Evolutionary conservation across 805 yeast genomes (phyloP), one percentile per base, ranked within the genome.

Genomic region (Wickerhamomyces mucosus): DNA sequence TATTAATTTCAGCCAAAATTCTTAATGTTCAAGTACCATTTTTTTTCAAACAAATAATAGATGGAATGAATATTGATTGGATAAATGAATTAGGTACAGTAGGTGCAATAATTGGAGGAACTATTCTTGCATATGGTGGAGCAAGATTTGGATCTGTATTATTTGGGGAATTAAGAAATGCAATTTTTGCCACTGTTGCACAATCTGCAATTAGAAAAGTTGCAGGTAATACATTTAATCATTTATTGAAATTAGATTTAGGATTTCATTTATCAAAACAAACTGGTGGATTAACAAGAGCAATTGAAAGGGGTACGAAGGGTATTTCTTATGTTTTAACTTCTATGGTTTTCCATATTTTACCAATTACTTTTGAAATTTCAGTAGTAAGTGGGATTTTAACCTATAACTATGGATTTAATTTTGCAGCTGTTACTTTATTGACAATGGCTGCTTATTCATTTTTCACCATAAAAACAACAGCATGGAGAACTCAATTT

Each of bases 341-440:
- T 22, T 95, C 97, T 3, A 83, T 89, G 95, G 95, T 92, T n/a
- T 89, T 92, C 63, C 97, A 92, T 53, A 88, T 92, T 22, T 63
- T 89, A 21, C 98, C 98, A 7, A 81, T 89, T 25, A 69, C 94
- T 4, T 81, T 92, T 51, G 98, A 92, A 54, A 92, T 92, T 32
- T 69, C 82, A 3, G 78, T 92, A 34, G 98, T 92, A 10, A 83
- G 96, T 52, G 95, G 96, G 35, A 81, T 92, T 27, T 63, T 92
- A 43, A 85, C 96, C 12, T 89, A 88, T 54, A 89, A 89, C 53
- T 92, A 85, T 52, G 98, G 98, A 17, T 56, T 72, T 2, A 66
- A 78, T 16, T 92, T 85, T 61, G 96, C 98, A 3, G 84, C 82
- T 5, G 86, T 89, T 28, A 86, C 98, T 0, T 61, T 85, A 27